Evolutionary conservation across 371 early-diverging fungal genomes (phyloP), one percentile per base, ranked within the genome.

Genomic region (Choanephora cucurbitarum): DNA sequence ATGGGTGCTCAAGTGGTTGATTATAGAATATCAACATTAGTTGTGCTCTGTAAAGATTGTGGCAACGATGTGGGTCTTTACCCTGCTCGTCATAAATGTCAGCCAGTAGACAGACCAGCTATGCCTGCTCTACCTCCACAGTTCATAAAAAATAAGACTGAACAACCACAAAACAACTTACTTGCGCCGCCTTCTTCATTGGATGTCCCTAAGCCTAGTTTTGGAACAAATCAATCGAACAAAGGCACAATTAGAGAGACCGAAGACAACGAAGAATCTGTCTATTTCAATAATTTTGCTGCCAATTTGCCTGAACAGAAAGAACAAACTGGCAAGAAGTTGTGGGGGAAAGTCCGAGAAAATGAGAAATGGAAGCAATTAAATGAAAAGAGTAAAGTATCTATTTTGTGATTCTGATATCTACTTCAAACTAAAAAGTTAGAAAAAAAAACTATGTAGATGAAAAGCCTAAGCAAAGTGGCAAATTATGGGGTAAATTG

Each of bases 41-140:
- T 76, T 19, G 78, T 88, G 10, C 66, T 82, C 39, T 88, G 88
- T 65, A 82, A 80, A 64, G 88, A 88, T 53, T 88, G 88, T 67
- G 78, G 80, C 11, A 77, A 82, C 44, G 88, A 88, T 55, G 88
- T 88, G 19, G 88, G 88, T 1, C 52, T 79, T 10, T 88, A 86
- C 50, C 88, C 88, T 13, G 85, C 85, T 22, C 69, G 82, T 41
- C 88, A 88, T 62, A 80, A 81, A 49, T 88, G 88, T 60, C 69
- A 66, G 15, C 62, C 69, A 1, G 62, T 75, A 0, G 67, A 66
- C 50, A 65, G 77, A 51, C 79, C 79, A 8, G 72, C 76, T n/a
- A 60, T 77, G 57, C 79, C 82, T 24, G 56, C 73, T 7, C 54
- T 78, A 45, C 77, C 70, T 23, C 43, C 58, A 11, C 60, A 59